These are phyloP conservation scores for Rhizopogon vesiculosus DNA, from an alignment of 768 basidiomycete genomes.

Conservation along the genomic window DNA sequence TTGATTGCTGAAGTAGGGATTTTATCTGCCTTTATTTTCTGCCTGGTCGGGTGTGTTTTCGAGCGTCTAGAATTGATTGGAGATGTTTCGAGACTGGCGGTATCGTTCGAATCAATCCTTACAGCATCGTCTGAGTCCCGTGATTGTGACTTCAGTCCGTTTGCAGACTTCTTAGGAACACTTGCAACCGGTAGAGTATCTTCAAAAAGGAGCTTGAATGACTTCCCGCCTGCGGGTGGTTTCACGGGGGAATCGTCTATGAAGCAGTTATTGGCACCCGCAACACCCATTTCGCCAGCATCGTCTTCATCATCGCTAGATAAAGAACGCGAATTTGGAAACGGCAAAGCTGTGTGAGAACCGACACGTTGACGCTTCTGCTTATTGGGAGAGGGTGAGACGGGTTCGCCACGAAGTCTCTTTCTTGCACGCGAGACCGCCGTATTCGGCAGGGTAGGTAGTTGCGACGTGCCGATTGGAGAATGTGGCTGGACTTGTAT, in stretches of 20 bases:
- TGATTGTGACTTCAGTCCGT: background rate
- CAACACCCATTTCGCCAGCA: slow-evolving; percentile 22
- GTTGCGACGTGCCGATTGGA: slow-evolving; percentile 8
- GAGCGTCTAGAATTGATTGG: background rate
- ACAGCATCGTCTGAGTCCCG: background rate
- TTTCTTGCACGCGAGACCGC: slow-evolving; percentile 71
- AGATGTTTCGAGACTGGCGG: background rate
- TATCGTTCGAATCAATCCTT: background rate
- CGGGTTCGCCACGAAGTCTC: slow-evolving; percentile 76
- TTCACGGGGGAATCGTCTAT: slow-evolving; percentile 74
- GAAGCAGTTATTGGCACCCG: slow-evolving; percentile 39
- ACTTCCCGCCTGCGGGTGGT: slow-evolving; percentile 46
- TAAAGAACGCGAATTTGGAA: slow-evolving; percentile 27
- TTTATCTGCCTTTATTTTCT: background rate
- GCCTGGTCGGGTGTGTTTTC: background rate
- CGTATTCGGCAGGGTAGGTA: slow-evolving; percentile 21
- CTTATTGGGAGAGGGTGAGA: slow-evolving; percentile 79
- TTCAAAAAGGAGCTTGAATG: slow-evolving; percentile 67
- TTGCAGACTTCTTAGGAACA: slow-evolving; percentile 11
- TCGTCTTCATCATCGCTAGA: slow-evolving; percentile 34
- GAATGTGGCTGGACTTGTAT: slow-evolving; percentile 24
- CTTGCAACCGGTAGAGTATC: slow-evolving; percentile 31
- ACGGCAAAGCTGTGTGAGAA: slow-evolving; percentile 35
- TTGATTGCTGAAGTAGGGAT: background rate
- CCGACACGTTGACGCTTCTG: slow-evolving; percentile 62